Evolutionary conservation across 2,329 filamentous ascomycete genomes (phyloP).

Genomic region (Eutypella sp.): DNA sequence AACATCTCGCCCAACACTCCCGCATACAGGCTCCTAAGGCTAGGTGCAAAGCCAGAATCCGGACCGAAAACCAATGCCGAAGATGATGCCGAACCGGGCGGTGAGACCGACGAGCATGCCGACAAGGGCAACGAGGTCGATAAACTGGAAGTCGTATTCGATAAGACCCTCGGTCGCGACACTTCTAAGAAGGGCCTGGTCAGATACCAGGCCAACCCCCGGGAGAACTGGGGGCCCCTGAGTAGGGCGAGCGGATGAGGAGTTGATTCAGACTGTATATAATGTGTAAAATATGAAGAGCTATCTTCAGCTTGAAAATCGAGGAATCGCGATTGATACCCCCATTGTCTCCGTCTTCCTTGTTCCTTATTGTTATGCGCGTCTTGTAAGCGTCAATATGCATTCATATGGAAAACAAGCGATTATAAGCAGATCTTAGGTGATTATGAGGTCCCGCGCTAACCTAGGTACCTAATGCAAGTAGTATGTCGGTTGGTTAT

Average conservation of each 20-base stretch:
- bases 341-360: too few species aligned
- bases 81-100: conserved; percentile 12
- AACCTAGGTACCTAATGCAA: neutral
- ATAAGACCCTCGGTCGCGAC: conserved; percentile 72
- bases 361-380: too few species aligned
- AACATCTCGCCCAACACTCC: conserved; percentile 65
- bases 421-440: neutral
- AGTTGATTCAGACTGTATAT: too few species aligned
- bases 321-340: conserved; percentile 21
- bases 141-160: conserved; percentile 55
- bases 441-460: neutral
- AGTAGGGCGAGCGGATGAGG: conserved; percentile 39
- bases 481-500: too few species aligned
- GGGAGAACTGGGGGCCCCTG: conserved; percentile 92
- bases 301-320: too few species aligned
- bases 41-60: conserved; percentile 31
- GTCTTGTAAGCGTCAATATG: too few species aligned
- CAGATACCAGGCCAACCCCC: conserved; percentile 84
- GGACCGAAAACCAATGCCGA: conserved; percentile 10
- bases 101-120: conserved; percentile 25
- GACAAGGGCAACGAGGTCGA: conserved; percentile 23
- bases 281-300: too few species aligned
- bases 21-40: conserved; percentile 63
- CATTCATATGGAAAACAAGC: too few species aligned
- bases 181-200: conserved; percentile 64